Percentiles rank a stretch among this genome's conserved stretches.
These are phyloP conservation scores for Astrocystis sublimbata DNA, from an alignment of 495 filamentous ascomycete species.

Conservation along the genomic window DNA sequence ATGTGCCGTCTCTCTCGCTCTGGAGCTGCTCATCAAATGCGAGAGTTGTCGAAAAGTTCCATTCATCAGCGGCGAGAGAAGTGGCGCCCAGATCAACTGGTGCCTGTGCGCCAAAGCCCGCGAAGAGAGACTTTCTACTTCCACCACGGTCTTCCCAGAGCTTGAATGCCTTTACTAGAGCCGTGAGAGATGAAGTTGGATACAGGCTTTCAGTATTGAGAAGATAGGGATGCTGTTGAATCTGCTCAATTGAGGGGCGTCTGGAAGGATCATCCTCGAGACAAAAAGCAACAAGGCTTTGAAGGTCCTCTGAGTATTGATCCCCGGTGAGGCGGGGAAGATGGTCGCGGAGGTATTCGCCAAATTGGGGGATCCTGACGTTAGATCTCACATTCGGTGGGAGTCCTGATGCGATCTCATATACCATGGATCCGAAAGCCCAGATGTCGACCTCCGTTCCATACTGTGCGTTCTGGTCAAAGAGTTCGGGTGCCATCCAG, in stretches of 20 bases:
- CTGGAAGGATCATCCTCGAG: conserved; percentile 71
- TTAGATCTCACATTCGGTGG: conserved; percentile 66
- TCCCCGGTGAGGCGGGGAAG: conserved; percentile 74
- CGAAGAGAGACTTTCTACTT: conserved; percentile 79
- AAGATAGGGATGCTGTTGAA: conserved; percentile 66
- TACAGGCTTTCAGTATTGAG: conserved; percentile 63
- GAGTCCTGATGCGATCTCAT: conserved; percentile 86
- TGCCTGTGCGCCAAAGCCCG: conserved; percentile 68
- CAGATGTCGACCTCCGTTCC: conserved; percentile 85
- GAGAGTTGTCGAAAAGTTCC: conserved; percentile 90
- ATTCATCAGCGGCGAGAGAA: conserved; percentile 62
- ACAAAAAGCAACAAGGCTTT: conserved; percentile 75
- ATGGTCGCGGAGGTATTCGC: conserved; percentile 60
- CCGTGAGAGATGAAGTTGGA: conserved; percentile 65
- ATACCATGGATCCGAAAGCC: conserved; percentile 90
- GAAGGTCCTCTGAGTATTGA: conserved; percentile 71
- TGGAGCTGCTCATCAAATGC: conserved; percentile 70
- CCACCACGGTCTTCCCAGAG: conserved; percentile 85
- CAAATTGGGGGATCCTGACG: conserved; percentile 54
- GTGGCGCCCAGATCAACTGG: conserved; percentile 45
- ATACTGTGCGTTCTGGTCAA: conserved; percentile 57
- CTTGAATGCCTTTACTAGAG: conserved; percentile 80
- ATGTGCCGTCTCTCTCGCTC: conserved; percentile 36
- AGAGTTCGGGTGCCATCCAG: conserved; percentile 96
- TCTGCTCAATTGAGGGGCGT: conserved; percentile 68